Conservation (phyloP, 2,329 filamentous ascomycete species). For the Aspergillus felis region DNA sequence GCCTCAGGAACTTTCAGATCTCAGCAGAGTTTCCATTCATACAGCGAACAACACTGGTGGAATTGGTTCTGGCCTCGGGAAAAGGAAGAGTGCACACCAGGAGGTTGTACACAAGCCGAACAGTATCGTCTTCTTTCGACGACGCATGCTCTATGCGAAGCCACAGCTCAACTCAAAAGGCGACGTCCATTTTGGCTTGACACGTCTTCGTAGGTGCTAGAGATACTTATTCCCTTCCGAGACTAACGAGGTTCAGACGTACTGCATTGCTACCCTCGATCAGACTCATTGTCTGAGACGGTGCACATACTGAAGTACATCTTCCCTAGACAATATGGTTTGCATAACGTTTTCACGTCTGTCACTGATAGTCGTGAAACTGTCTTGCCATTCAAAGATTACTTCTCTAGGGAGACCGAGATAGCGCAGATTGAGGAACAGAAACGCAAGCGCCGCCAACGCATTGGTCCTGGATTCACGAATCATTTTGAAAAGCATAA, state of each 20-base stretch:
- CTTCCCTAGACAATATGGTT: slow-evolving; percentile 82
- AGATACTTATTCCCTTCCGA: not conserved
- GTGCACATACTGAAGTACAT: slow-evolving; percentile 83
- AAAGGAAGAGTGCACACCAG: not conserved
- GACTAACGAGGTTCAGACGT: slow-evolving; percentile 56
- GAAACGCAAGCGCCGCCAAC: slow-evolving; percentile 7
- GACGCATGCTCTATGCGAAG: slow-evolving; percentile 80
- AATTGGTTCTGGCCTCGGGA: not conserved
- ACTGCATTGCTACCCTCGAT: slow-evolving; percentile 63
- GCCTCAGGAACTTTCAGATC: not conserved
- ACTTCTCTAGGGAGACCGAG: slow-evolving; percentile 79
- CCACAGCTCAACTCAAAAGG: slow-evolving; percentile 67
- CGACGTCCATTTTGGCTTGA: slow-evolving; percentile 67
- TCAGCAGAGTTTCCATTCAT: not conserved
- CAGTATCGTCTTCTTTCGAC: slow-evolving; percentile 72
- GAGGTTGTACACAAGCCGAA: slow-evolving; percentile 32
- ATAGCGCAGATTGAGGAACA: slow-evolving; percentile 45
- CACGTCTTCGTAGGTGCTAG: slow-evolving; percentile 67
- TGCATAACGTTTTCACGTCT: slow-evolving; percentile 90
- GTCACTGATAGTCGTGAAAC: slow-evolving; percentile 62
- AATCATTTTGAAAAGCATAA: slow-evolving; percentile 4
- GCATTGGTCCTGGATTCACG: not conserved
- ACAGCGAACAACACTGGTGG: not conserved
- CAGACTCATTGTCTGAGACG: slow-evolving; percentile 50
- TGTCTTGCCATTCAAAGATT: slow-evolving; percentile 73